These are phyloP conservation scores for Athelia psychrophila DNA, from an alignment of 1,284 basidiomycete species.

Conservation along the genomic window DNA sequence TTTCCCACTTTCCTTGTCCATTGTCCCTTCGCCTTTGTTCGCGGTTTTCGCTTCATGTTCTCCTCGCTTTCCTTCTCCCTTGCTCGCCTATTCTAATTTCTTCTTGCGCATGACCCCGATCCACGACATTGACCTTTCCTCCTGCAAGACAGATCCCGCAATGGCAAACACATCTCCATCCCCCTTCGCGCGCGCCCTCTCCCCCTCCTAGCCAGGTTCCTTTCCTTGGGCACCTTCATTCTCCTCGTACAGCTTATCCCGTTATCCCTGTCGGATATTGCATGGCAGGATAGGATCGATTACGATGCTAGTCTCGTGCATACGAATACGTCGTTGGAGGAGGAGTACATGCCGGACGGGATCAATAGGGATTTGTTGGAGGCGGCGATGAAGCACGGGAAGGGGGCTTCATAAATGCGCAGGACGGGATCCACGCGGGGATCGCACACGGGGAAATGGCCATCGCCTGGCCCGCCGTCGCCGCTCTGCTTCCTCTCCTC, in stretches of 20 bases:
- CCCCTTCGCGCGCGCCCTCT: slow-evolving; percentile 28
- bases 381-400: slow-evolving; percentile 15
- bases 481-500: slow-evolving; percentile 8
- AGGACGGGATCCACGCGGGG: slow-evolving; percentile 33
- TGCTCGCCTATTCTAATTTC: neutral
- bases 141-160: slow-evolving; percentile 33
- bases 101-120: too few species aligned
- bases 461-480: slow-evolving; percentile 36
- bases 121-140: too few species aligned
- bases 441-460: slow-evolving; percentile 49
- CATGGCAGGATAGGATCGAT: slow-evolving; percentile 39
- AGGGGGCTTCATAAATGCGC: slow-evolving; percentile 9
- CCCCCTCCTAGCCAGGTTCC: slow-evolving; percentile 26
- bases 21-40: too few species aligned
- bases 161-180: slow-evolving; percentile 25
- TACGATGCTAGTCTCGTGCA: slow-evolving; percentile 56
- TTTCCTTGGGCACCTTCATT: slow-evolving; percentile 23
- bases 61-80: too few species aligned
- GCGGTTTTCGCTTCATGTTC: too few species aligned
- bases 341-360: slow-evolving; percentile 24
- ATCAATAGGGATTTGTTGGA: slow-evolving; percentile 18
- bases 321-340: slow-evolving; percentile 17
- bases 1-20: too few species aligned
- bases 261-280: slow-evolving; percentile 33
- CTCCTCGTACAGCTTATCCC: slow-evolving; percentile 21